Conservation (phyloP, 805 yeast genomes). For the Torulaspora delbrueckii region DNA sequence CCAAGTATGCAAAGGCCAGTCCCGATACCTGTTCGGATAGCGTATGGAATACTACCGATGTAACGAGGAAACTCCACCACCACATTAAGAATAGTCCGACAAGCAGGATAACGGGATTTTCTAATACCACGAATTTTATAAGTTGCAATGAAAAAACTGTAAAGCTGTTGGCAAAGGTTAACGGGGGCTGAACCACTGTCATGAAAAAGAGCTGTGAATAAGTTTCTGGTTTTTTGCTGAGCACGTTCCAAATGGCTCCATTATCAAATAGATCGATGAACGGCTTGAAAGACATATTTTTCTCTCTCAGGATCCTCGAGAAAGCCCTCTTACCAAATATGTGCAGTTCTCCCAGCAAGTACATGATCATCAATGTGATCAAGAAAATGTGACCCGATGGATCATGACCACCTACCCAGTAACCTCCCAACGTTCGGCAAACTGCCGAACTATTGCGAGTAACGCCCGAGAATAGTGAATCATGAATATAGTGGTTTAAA, state of each 20-base stretch:
- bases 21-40: slow-evolving; percentile 71
- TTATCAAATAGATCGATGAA: slow-evolving; percentile 12
- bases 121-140: slow-evolving; percentile 15
- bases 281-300: not conserved
- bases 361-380: slow-evolving; percentile 40
- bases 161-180: slow-evolving; percentile 2
- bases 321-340: slow-evolving; percentile 16
- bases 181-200: slow-evolving; percentile 14
- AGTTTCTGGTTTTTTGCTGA: slow-evolving; percentile 7
- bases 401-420: slow-evolving; percentile 86
- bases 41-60: slow-evolving; percentile 82
- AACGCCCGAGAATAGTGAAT: slow-evolving; percentile 13
- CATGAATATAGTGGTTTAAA: slow-evolving; percentile 16
- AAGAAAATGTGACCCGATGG: slow-evolving; percentile 93
- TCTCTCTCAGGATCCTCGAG: slow-evolving; percentile 2
- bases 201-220: slow-evolving; percentile 4
- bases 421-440: slow-evolving; percentile 58
- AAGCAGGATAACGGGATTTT: slow-evolving; percentile 31
- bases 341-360: slow-evolving; percentile 57
- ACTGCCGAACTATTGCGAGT: slow-evolving; percentile 35
- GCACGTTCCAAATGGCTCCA: slow-evolving; percentile 13
- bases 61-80: slow-evolving; percentile 85
- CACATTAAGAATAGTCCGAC: slow-evolving; percentile 47
- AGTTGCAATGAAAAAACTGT: not conserved
- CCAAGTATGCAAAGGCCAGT: slow-evolving; percentile 53